A percentile compares a stretch with the other conserved stretches of the same genome.
phyloP scores from a whole-genome alignment of 371 early-diverging fungal genomes.

The Mucor piriformis region DNA sequence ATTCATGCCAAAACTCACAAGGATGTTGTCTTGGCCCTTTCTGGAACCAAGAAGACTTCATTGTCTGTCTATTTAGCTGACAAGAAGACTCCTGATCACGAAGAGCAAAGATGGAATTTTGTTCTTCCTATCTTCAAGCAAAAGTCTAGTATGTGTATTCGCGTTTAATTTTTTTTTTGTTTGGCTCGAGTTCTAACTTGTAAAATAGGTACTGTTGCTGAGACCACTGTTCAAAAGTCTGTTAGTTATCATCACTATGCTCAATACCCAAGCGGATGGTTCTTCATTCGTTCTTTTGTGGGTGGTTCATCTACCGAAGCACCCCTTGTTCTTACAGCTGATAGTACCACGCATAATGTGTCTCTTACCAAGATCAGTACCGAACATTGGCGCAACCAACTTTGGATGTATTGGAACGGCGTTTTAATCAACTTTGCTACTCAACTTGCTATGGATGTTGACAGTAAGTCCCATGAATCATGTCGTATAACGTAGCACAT shows the following conservation, averaged over 20 bases:
- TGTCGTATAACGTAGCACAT: constrained; percentile 10
- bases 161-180: background rate
- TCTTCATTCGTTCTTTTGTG: constrained; percentile 42
- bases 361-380: constrained; percentile 24
- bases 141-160: constrained; percentile 28
- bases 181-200: background rate
- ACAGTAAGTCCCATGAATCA: constrained; percentile 20
- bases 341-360: constrained; percentile 16
- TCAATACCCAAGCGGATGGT: constrained; percentile 48
- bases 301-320: constrained; percentile 24
- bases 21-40: constrained; percentile 33
- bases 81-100: constrained; percentile 37
- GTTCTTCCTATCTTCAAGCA: constrained; percentile 52
- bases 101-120: constrained; percentile 54
- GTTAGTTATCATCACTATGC: constrained; percentile 41
- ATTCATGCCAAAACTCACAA: constrained; percentile 35
- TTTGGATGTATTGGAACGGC: constrained; percentile 58
- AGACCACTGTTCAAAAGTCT: constrained; percentile 33
- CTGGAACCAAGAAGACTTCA: constrained; percentile 2
- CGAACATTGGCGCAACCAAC: constrained; percentile 44
- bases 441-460: constrained; percentile 44
- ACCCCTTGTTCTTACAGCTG: constrained; percentile 42
- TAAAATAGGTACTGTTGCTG: constrained; percentile 19
- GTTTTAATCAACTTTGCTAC: constrained; percentile 56
- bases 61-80: constrained; percentile 18